phyloP scores from a whole-genome alignment of 2,329 filamentous ascomycete species.

The Metarhizium album region DNA sequence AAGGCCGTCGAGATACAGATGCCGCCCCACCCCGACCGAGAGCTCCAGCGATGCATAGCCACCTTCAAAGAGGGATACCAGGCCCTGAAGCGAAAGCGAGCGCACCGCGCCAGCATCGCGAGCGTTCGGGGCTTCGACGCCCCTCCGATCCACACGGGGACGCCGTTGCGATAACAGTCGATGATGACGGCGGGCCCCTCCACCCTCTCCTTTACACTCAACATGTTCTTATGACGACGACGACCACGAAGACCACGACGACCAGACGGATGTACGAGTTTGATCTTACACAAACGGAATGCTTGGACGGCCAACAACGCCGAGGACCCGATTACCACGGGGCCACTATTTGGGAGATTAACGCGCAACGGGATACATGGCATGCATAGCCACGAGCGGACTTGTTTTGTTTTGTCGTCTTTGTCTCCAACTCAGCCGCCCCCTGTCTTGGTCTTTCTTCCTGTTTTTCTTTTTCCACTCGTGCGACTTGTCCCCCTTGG shows the following conservation, averaged over 20 bases:
- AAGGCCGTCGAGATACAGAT: constrained; percentile 52
- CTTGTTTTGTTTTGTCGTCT: neutral
- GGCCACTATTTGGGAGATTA: neutral
- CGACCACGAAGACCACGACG: constrained; percentile 1
- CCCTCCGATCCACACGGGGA: constrained; percentile 14
- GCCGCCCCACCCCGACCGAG: constrained; percentile 39
- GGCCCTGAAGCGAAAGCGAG: constrained; percentile 35
- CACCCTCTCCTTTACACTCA: too few species aligned
- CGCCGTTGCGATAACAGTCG: constrained; percentile 10
- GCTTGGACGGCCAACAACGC: neutral
- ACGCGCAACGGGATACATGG: neutral
- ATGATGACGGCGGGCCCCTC: too few species aligned
- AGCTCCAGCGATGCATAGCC: constrained; percentile 47
- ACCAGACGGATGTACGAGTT: constrained; percentile 5
- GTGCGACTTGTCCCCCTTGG: neutral
- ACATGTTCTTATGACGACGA: neutral
- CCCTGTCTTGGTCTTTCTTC: neutral
- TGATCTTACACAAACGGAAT: constrained; percentile 1
- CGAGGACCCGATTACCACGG: too few species aligned
- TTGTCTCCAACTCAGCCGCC: too few species aligned
- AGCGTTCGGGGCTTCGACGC: constrained; percentile 18
- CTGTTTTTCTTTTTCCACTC: neutral
- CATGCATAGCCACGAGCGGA: neutral
- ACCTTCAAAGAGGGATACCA: constrained; percentile 51
- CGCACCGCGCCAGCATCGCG: constrained; percentile 19